Conservation (phyloP, 257 asterid species). For the Coffea eugenioides region DNA sequence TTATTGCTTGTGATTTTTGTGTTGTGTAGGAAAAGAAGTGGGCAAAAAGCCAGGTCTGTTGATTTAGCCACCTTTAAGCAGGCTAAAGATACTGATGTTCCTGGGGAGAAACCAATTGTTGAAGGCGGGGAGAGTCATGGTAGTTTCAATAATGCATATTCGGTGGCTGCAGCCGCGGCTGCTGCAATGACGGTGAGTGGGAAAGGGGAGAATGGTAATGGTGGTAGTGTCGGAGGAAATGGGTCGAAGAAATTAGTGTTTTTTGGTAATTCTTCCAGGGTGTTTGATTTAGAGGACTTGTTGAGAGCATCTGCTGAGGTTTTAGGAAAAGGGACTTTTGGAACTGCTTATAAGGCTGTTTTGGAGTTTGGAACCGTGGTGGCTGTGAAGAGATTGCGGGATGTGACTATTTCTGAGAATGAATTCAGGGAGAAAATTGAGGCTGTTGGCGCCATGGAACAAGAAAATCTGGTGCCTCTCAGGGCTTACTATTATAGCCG, state of each 20-base stretch:
- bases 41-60: slow-evolving; percentile 16
- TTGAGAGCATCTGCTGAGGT: slow-evolving; percentile 31
- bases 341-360: slow-evolving; percentile 85
- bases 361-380: slow-evolving; percentile 73
- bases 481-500: slow-evolving; percentile 78
- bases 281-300: slow-evolving; percentile 31
- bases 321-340: slow-evolving; percentile 36
- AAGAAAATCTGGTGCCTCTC: slow-evolving; percentile 77
- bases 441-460: slow-evolving; percentile 68
- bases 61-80: slow-evolving; percentile 20
- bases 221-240: slow-evolving; percentile 10
- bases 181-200: slow-evolving; percentile 18
- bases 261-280: slow-evolving; percentile 14
- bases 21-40: slow-evolving; percentile 22
- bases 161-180: slow-evolving; percentile 22
- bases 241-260: slow-evolving; percentile 26
- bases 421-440: slow-evolving; percentile 77
- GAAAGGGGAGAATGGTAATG: slow-evolving; percentile 15
- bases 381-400: slow-evolving; percentile 89
- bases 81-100: slow-evolving; percentile 4
- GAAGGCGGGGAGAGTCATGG: slow-evolving; percentile 21
- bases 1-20: slow-evolving; percentile 6
- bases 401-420: slow-evolving; percentile 50
- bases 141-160: slow-evolving; percentile 15
- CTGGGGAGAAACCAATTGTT: slow-evolving; percentile 9